Conservation (phyloP, 768 basidiomycete genomes). For the Gautieria morchelliformis region DNA sequence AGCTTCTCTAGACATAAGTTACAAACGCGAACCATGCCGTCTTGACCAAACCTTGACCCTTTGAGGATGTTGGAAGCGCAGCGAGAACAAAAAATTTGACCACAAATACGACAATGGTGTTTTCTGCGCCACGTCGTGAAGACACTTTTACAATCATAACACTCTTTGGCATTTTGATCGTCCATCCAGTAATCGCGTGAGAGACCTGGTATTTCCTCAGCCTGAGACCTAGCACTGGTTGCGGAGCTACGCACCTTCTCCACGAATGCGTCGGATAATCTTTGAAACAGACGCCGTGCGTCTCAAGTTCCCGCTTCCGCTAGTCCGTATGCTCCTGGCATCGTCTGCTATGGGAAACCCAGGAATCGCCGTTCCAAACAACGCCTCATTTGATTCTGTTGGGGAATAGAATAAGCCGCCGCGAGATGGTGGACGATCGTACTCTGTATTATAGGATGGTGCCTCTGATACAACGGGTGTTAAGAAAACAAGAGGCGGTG, state of each 20-base stretch:
- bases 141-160: conserved; percentile 89
- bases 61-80: conserved; percentile 97
- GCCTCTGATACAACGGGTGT: conserved; percentile 79
- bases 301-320: conserved; percentile 46
- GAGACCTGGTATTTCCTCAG: conserved; percentile 40
- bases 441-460: conserved; percentile 57
- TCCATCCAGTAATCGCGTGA: conserved; percentile 99
- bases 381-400: conserved; percentile 39
- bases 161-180: conserved; percentile 90
- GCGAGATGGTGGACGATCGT: conserved; percentile 50
- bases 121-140: conserved; percentile 94
- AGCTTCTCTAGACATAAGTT: conserved; percentile 92
- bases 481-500: conserved; percentile 76
- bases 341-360: conserved; percentile 92
- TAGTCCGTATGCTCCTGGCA: conserved; percentile 74
- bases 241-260: conserved; percentile 54
- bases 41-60: conserved; percentile 84
- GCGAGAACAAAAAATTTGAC: conserved; percentile 96
- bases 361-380: conserved; percentile 72
- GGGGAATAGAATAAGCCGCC: conserved; percentile 40
- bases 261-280: conserved; percentile 81
- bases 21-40: conserved; percentile 93
- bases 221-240: not conserved
- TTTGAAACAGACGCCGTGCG: conserved; percentile 81
- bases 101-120: conserved; percentile 97